These are phyloP conservation scores for Cyclanthera cordifolia DNA, from an alignment of 306 rosid species.

Conservation along the genomic window DNA sequence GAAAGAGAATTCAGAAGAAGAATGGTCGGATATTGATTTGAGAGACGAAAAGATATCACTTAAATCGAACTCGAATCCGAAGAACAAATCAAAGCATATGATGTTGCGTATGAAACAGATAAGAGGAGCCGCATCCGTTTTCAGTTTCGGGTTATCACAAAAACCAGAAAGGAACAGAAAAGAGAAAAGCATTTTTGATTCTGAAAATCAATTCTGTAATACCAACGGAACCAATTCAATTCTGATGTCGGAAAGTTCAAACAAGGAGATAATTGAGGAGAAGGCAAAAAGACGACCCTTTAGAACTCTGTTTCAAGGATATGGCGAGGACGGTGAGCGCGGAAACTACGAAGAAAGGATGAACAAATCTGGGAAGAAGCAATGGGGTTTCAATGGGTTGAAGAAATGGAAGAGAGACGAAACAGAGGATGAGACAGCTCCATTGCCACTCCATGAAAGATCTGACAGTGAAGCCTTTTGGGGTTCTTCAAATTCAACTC, in stretches of 20 bases:
- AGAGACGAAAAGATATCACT: conserved; percentile 46
- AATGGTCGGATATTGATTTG: conserved; percentile 82
- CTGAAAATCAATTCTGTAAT: conserved; percentile 14
- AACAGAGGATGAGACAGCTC: conserved; percentile 64
- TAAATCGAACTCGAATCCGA: conserved; percentile 36
- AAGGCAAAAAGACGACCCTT: conserved; percentile 65
- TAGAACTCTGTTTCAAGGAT: conserved; percentile 53
- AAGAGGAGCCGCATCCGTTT: conserved; percentile 72
- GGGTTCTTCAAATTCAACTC: conserved; percentile 20
- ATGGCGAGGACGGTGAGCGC: too few relatives aligned
- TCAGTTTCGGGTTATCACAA: conserved; percentile 42
- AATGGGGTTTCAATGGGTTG: conserved; percentile 67
- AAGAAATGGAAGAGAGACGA: conserved; percentile 73
- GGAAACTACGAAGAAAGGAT: conserved; percentile 17
- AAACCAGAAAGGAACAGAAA: conserved; percentile 38
- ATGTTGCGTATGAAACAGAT: conserved; percentile 54
- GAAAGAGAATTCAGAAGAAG: conserved; percentile 49
- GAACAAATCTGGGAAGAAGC: conserved; percentile 43
- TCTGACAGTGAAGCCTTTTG: conserved; percentile 41
- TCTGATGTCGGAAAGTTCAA: conserved; percentile 50
- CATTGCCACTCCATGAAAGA: conserved; percentile 52
- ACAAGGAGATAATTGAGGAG: conserved; percentile 31
- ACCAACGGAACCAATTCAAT: conserved; percentile 31
- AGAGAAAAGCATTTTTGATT: conserved; percentile 58
- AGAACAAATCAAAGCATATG: conserved; percentile 36